Percentiles rank a stretch among this genome's conserved stretches.
phyloP scores from a whole-genome alignment of 23 red algal genomes.

The Gracilaria domingensis region DNA sequence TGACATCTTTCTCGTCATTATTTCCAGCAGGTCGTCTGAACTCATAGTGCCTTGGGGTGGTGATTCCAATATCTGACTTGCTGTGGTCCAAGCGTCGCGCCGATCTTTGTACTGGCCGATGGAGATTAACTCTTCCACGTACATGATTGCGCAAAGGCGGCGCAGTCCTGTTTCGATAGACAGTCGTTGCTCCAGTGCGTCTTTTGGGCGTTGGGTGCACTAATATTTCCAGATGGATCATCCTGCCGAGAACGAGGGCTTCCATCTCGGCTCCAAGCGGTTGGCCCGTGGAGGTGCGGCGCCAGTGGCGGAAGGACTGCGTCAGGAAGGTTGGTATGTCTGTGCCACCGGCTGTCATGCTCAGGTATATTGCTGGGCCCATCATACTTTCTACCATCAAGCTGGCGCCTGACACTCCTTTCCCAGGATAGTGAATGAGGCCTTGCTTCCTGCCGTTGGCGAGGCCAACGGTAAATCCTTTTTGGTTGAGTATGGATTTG shows the following conservation, averaged over 20 bases:
- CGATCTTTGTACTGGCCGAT: not conserved
- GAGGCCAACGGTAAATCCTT: too few relatives aligned
- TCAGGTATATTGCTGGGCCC: too few relatives aligned
- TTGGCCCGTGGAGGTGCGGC: not conserved
- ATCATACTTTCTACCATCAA: too few relatives aligned
- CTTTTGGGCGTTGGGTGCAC: not conserved
- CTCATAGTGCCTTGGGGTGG: not conserved
- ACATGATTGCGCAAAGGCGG: constrained; percentile 18
- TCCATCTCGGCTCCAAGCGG: constrained; percentile 2
- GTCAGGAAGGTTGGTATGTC: not conserved
- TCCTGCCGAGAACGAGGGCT: constrained; percentile 11
- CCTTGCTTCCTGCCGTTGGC: too few relatives aligned
- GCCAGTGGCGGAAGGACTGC: constrained; percentile 11
- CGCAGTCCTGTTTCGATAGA: constrained; percentile 13
- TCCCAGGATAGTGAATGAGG: too few relatives aligned
- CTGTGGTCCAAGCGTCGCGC: not conserved
- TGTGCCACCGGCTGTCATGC: not conserved
- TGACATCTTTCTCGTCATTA: not conserved
- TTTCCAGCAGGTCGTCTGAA: not conserved
- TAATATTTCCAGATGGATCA: constrained; percentile 32
- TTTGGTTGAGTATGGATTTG: too few relatives aligned
- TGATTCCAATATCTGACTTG: not conserved
- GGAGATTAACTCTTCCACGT: constrained; percentile 17
- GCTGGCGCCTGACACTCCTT: too few relatives aligned
- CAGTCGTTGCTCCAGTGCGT: constrained; percentile 7